Conservation (phyloP, 805 yeast species). For the Pichia eremophila region DNA sequence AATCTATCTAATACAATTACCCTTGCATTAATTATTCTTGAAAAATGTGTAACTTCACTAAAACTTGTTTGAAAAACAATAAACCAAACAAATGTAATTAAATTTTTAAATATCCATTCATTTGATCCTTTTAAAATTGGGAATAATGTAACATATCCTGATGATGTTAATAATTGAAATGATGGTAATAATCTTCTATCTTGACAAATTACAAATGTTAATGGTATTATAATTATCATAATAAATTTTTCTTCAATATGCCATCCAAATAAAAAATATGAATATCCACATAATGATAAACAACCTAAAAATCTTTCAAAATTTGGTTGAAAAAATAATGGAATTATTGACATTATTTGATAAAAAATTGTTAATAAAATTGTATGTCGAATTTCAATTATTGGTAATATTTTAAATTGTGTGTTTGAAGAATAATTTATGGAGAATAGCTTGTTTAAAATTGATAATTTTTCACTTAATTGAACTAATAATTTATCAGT, state of each 20-base stretch:
- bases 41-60: conserved; percentile 50
- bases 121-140: conserved; percentile 76
- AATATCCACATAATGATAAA: conserved; percentile 79
- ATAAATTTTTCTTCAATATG: conserved; percentile 98
- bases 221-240: conserved; percentile 81
- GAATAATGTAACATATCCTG: conserved; percentile 82
- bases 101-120: conserved; percentile 68
- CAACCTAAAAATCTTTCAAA: conserved; percentile 75
- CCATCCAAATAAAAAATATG: conserved; percentile 94
- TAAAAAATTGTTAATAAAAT: conserved; percentile 76
- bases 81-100: conserved; percentile 80
- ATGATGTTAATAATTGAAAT: conserved; percentile 59
- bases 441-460: conserved; percentile 9
- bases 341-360: conserved; percentile 69
- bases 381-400: conserved; percentile 68
- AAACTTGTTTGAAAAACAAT: conserved; percentile 65
- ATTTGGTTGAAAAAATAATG: conserved; percentile 61
- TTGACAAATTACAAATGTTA: conserved; percentile 61
- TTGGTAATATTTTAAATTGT: conserved; percentile 70
- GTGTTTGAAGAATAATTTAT: conserved; percentile 45
- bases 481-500: conserved; percentile 60
- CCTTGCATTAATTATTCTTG: conserved; percentile 31
- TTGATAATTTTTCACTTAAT: conserved; percentile 16
- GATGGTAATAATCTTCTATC: conserved; percentile 67
- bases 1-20: conserved; percentile 66